These are phyloP conservation scores for Penicillium sp. DNA, from an alignment of 2,329 filamentous ascomycete species.

Conservation along the genomic window DNA sequence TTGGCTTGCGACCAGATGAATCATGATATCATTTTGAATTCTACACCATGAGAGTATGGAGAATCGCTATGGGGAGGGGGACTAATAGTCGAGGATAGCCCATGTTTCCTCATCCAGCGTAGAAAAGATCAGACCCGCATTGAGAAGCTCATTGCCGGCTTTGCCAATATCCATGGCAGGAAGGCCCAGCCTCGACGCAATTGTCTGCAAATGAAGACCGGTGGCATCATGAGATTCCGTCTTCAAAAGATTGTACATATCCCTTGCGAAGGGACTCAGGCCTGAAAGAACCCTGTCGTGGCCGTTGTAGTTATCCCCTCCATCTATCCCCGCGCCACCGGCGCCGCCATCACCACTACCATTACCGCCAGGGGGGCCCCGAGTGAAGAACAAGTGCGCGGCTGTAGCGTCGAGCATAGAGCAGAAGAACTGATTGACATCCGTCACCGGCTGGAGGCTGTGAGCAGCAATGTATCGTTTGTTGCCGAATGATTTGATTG, in stretches of 20 bases:
- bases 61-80: too few species aligned
- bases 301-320: constrained; percentile 31
- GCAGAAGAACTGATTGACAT: constrained; percentile 91
- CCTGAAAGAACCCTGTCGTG: constrained; percentile 42
- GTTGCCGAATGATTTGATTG: constrained; percentile 78
- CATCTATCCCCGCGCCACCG: constrained; percentile 35
- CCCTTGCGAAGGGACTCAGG: constrained; percentile 61
- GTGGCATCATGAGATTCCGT: constrained; percentile 72
- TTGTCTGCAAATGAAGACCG: constrained; percentile 76
- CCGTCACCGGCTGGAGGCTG: constrained; percentile 73
- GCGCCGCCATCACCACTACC: constrained; percentile 42
- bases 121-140: constrained; percentile 75
- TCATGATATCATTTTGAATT: constrained; percentile 27
- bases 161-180: constrained; percentile 68
- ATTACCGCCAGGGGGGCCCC: constrained; percentile 57
- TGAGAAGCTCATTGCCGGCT: constrained; percentile 78
- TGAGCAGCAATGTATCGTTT: constrained; percentile 80
- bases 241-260: constrained; percentile 70
- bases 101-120: constrained; percentile 93
- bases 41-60: constrained; percentile 5
- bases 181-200: constrained; percentile 67
- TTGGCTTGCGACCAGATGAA: constrained; percentile 4
- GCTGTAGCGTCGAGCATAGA: constrained; percentile 88
- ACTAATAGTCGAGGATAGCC: constrained; percentile 68
- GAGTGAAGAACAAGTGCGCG: constrained; percentile 80